Evolutionary conservation across 768 basidiomycete genomes (phyloP).

Genomic region (Tricholoma hemisulphureum): DNA sequence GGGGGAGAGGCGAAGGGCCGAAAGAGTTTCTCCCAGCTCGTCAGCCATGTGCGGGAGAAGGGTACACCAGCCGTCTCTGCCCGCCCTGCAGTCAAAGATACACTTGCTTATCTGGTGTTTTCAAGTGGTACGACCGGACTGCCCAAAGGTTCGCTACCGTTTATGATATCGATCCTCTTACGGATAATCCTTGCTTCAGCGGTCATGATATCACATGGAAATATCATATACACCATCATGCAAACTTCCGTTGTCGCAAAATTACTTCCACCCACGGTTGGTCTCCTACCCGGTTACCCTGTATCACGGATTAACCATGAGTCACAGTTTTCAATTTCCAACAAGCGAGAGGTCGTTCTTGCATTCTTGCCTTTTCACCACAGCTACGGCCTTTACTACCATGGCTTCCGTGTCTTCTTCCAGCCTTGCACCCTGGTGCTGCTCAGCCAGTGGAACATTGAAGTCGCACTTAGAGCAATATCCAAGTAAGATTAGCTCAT

Average conservation of each 20-base stretch:
- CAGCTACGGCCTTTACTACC: slow-evolving; percentile 56
- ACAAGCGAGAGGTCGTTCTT: slow-evolving; percentile 45
- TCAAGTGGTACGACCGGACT: slow-evolving; percentile 25
- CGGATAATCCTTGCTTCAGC: slow-evolving; percentile 39
- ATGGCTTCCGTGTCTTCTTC: slow-evolving; percentile 48
- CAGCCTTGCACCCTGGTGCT: slow-evolving; percentile 49
- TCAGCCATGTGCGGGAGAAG: slow-evolving; percentile 29
- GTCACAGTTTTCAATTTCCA: slow-evolving; percentile 36
- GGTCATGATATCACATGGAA: slow-evolving; percentile 74
- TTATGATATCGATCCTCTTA: not conserved
- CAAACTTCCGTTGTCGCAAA: slow-evolving; percentile 35
- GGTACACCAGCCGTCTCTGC: slow-evolving; percentile 5
- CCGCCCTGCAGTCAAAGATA: slow-evolving; percentile 15
- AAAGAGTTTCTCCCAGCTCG: slow-evolving; percentile 42
- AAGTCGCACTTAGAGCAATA: slow-evolving; percentile 50
- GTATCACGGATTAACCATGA: not conserved
- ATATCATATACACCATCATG: slow-evolving; percentile 45
- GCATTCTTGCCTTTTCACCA: slow-evolving; percentile 71
- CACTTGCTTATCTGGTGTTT: slow-evolving; percentile 22
- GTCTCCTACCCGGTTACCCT: slow-evolving; percentile 10
- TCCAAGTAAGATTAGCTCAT: slow-evolving; percentile 48
- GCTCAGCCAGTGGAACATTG: slow-evolving; percentile 59
- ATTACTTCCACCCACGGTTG: slow-evolving; percentile 35
- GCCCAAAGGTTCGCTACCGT: slow-evolving; percentile 16
- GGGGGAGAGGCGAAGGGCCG: slow-evolving; percentile 40